phyloP scores from a whole-genome alignment of 2,329 filamentous ascomycete genomes.

The Sporothrix euskadiensis region DNA sequence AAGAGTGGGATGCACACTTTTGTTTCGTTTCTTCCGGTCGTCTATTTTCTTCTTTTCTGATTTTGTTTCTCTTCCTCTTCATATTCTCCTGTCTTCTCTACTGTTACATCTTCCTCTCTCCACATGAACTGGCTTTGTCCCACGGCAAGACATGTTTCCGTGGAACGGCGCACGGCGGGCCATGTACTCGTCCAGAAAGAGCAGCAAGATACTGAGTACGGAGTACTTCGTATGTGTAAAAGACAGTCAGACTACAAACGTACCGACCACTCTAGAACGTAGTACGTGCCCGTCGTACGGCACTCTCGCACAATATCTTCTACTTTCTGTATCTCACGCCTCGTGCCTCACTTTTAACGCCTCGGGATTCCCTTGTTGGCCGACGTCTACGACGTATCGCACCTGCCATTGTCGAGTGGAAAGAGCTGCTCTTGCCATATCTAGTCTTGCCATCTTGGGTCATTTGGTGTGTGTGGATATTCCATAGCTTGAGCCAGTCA shows the following conservation, averaged over 20 bases:
- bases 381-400: neutral
- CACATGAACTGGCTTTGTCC: neutral
- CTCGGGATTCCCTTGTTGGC: neutral
- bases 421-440: constrained; percentile 14
- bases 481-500: constrained; percentile 14
- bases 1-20: neutral
- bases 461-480: neutral
- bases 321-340: neutral
- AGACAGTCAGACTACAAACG: no score
- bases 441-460: neutral
- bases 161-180: constrained; percentile 1
- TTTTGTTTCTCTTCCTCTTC: neutral
- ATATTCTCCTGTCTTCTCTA: neutral
- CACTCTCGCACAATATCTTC: constrained; percentile 1
- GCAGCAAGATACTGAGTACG: neutral
- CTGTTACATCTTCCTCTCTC: neutral
- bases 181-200: constrained; percentile 12
- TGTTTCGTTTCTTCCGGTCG: constrained; percentile 6
- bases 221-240: no score
- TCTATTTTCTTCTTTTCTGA: neutral
- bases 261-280: neutral
- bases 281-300: neutral
- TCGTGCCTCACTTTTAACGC: neutral
- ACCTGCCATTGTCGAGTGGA: constrained; percentile 13
- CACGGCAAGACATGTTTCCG: constrained; percentile 9